Evolutionary conservation across 306 rosid genomes (phyloP).

Genomic region (Adenanthera pavonina): DNA sequence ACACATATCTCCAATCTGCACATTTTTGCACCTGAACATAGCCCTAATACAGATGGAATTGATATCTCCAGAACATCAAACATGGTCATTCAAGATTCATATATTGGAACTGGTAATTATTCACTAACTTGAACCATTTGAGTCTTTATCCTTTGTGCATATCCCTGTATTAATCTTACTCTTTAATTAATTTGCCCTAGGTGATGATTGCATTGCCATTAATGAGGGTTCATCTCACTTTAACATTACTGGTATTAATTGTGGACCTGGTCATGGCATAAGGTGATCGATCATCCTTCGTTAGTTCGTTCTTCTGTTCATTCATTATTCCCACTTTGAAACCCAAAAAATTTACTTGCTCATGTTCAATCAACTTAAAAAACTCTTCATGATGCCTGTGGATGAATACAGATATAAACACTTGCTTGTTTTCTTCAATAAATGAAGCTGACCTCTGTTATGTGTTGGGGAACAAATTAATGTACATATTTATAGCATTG

Average conservation of each 20-base stretch:
- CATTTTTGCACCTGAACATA: constrained; percentile 48
- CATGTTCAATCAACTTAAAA: no score
- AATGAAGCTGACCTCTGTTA: background rate
- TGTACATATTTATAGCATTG: constrained; percentile 42
- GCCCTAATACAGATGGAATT: constrained; percentile 70
- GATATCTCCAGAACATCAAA: constrained; percentile 41
- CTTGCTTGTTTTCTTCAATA: background rate
- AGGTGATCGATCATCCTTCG: constrained; percentile 37
- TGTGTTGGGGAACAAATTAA: background rate
- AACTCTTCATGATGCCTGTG: background rate
- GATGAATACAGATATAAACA: background rate
- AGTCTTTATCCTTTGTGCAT: background rate
- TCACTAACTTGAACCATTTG: background rate
- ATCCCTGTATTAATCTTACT: background rate
- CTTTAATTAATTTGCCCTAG: constrained; percentile 27
- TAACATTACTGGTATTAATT: constrained; percentile 43
- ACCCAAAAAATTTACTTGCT: background rate
- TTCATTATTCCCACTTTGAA: background rate
- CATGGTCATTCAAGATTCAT: constrained; percentile 28
- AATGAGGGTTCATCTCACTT: constrained; percentile 44
- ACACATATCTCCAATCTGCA: constrained; percentile 22
- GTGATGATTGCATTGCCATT: constrained; percentile 67
- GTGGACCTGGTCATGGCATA: constrained; percentile 73
- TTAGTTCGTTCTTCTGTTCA: background rate
- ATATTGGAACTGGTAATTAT: constrained; percentile 45